Evolutionary conservation across 2,329 filamentous ascomycete species (phyloP), one percentile per base, ranked within the genome.

Genomic region (Pestalotiopsis sp.): DNA sequence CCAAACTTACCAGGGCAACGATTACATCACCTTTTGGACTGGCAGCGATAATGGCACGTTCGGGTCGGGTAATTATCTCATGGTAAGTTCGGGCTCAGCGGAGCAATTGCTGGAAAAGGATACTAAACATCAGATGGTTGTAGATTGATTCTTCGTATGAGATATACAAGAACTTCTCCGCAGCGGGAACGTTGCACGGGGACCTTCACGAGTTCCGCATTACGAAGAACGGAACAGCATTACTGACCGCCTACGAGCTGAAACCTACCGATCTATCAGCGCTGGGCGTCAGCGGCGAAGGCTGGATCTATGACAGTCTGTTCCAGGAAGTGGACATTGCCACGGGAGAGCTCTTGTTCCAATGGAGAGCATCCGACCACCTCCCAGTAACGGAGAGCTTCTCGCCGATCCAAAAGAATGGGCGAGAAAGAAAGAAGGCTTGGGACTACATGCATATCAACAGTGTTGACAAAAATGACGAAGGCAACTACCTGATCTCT

Each of bases 271-370:
- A 74, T 27, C 67, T 73, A 12, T 69, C 66, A 11, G 59, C 70
- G 3, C 14, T 65, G 5, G 62, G 62, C 20, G 40, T 27, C 3
- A 4, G 63, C 79, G 78, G 38, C 68, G 81, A 17, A 82, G 72
- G 73, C 4, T 73, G 70, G 71, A 69, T 63, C 17, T 23, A 72
- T 6, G 72, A 75, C 63, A 66, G 65, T 17, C 23, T 71, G 27
- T 68, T 85, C 70, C 83, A 85, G 72, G 83, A 85, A 31, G 25
- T 65, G 14, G 62, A 65, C 25, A 78, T 85, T 52, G 80, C 82
- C 59, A 84, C 81, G 4, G 81, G 82, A 3, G 74, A 78, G 56
- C 75, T 84, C 41, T 25, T 84, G 2, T 85, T 85, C 69, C 79
- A 84, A 70, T 85, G 83, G 84, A 78, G 80, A 17, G 81, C 72